Percentiles rank a stretch among this genome's conserved stretches.
Conservation (phyloP, 306 rosid genomes). For the Prunus davidiana region DNA sequence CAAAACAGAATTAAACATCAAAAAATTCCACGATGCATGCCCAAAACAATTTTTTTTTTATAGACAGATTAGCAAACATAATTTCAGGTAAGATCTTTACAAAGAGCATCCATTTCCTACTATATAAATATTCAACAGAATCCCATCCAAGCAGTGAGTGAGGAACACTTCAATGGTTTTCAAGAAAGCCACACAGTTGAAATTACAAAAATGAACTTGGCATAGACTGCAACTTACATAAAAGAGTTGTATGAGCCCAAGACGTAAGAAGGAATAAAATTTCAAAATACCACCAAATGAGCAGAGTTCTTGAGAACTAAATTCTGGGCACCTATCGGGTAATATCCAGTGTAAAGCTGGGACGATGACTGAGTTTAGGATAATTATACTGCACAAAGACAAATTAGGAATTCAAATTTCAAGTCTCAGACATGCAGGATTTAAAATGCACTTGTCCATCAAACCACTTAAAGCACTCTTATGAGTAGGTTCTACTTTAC, state of each 20-base stretch:
- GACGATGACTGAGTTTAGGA: slow-evolving; percentile 66
- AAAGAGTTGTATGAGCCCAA: slow-evolving; percentile 62
- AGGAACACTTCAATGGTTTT: not conserved
- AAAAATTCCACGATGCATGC: not conserved
- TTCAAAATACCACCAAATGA: slow-evolving; percentile 40
- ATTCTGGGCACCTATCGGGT: slow-evolving; percentile 56
- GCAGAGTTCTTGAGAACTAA: slow-evolving; percentile 46
- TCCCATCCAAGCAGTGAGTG: not conserved
- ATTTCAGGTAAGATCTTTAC: not conserved
- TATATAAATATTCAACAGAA: not conserved
- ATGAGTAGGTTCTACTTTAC: not conserved
- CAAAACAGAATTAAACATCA: not conserved
- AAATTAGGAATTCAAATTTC: slow-evolving; percentile 21
- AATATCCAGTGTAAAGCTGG: slow-evolving; percentile 74
- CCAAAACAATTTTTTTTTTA: not conserved
- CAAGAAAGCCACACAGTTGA: not conserved
- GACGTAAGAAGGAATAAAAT: slow-evolving; percentile 69
- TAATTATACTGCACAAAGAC: slow-evolving; percentile 55
- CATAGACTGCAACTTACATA: slow-evolving; percentile 57
- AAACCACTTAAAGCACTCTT: not conserved
- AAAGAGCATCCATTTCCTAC: not conserved
- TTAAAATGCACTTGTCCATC: not conserved
- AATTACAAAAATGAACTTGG: not conserved
- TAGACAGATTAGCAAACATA: not conserved
- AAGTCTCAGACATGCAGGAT: not conserved